phyloP scores from a whole-genome alignment of 495 filamentous ascomycete genomes.

The Pyrenula aspistea region DNA sequence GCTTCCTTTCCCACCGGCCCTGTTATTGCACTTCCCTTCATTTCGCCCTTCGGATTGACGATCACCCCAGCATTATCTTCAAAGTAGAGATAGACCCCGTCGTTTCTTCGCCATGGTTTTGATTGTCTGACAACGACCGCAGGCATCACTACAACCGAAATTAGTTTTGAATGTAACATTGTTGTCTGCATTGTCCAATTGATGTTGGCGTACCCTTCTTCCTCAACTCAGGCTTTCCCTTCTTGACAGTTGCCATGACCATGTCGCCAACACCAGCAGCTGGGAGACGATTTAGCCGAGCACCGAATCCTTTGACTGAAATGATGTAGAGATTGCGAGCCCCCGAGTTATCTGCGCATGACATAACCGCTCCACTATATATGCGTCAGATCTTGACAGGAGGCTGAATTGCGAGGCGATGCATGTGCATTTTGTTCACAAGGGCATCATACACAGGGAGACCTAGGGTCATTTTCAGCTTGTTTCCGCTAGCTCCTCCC shows the following conservation, averaged over 20 bases:
- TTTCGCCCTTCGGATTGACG: constrained; percentile 99
- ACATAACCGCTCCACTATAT: constrained; percentile 83
- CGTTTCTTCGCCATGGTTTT: constrained; percentile 96
- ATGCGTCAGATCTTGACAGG: not conserved
- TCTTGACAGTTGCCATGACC: constrained; percentile 99
- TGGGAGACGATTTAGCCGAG: constrained; percentile 93
- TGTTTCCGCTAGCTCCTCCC: constrained; percentile 94
- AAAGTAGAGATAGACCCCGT: constrained; percentile 99
- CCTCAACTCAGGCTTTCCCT: constrained; percentile 97
- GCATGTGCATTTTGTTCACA: too few species aligned
- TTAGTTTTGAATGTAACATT: not conserved
- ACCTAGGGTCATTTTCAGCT: constrained; percentile 99
- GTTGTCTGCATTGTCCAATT: too few species aligned
- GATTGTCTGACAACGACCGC: constrained; percentile 95
- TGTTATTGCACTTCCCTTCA: constrained; percentile 99
- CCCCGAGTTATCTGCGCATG: constrained; percentile 97
- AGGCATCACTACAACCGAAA: constrained; percentile 59
- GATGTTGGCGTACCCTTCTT: constrained; percentile 51
- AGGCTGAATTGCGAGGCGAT: too few species aligned
- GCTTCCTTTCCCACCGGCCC: constrained; percentile 99
- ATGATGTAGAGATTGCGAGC: constrained; percentile 99
- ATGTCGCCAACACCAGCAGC: constrained; percentile 98
- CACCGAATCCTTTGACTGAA: constrained; percentile 98
- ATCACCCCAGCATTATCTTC: constrained; percentile 99
- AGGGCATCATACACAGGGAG: constrained; percentile 98